Evolutionary conservation across 1,139 yeast species (phyloP), one percentile per base, ranked within the genome.

Genomic region (Candida freyschussii): DNA sequence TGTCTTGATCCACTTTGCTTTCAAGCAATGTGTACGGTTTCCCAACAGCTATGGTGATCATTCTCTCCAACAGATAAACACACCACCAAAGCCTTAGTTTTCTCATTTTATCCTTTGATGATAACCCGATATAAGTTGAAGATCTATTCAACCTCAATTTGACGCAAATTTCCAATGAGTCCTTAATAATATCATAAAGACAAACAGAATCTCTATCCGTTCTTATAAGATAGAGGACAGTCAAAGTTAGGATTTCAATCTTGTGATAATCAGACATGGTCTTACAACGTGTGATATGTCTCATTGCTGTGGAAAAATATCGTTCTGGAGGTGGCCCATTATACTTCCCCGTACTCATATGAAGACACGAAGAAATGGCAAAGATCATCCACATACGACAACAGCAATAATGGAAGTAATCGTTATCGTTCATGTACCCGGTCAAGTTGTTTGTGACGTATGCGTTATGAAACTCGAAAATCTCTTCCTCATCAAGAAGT

Each of bases 31-130:
- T 56, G 43, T 69, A 72, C 2, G 72, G 72, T 45, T 69, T 69
- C 11, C 78, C 75, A 13, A 75, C 72, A 3, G 79, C 72, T 18
- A 73, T 65, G 21, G 75, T 67, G 30, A 73, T 69, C 56, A 75
- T 63, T 43, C 79, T 64, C 45, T 75, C 82, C 24, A 73, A 45
- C 15, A 69, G 47, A 46, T 74, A 75, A 12, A 69, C 67, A 43
- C 76, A 71, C 82, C 82, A 75, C 56, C 76, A 75, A 13, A 72
- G 55, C 40, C 79, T 62, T 52, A 71, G 54, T 41, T 63, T 63
- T 28, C 62, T 55, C 40, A 65, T 64, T 24, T 54, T 49, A 23
- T 55, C 60, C 26, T 57, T 51, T 7, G 55, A 46, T n/a, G 40
- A 28, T 8, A 40, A 24, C 7, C 51, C 50, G 25, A 55, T 54